Base-by-base conservation (phyloP, 2,329 filamentous ascomycete species). In the Chalaropsis thielavioides region DNA sequence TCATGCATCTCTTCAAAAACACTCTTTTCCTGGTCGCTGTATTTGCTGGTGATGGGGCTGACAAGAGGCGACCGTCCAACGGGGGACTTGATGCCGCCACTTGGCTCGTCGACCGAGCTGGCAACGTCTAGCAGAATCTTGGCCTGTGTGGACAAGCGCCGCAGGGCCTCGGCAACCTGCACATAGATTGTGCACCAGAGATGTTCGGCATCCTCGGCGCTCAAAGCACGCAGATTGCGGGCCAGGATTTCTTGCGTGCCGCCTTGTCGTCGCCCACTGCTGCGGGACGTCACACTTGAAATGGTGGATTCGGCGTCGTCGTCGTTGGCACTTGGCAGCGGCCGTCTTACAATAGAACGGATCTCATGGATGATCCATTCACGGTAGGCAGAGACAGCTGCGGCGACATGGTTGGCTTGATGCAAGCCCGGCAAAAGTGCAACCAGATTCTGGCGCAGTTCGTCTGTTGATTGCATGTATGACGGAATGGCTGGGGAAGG, bases 41-140 rank as follows among this genome's bases (percentile, higher is more conserved):
- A 67, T 15, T 75, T 74, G 51, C 76, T 74, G 3, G 73, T 71
- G 56, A 73, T 74, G 0, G 81, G 81, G 66, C 81, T 84, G 49
- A 79, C 75, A 1, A 82, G 74, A 0, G 81, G 81, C 2, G 81
- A 83, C 68, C 76, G 76, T 10, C 79, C 66, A 1, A 77, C 75
- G 1, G 80, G 79, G 7, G 80, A 81, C 66, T 75, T 78, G 44
- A 79, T 66, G 5, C 76, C 77, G 22, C 44, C 56, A 2, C 58
- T 38, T 1, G 66, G 68, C 13, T 76, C 75, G 1, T 69, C 74
- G 62, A 89, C 80, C 13, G 84, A 86, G 72, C 91, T 96, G 0
- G 92, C 94, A 22, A 96, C 89, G 74, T 99, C 94, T 10, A 99
- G 80, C n/a, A 99, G 76, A 10, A 97, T 86, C 74, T 99, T 99